phyloP scores from a whole-genome alignment of 176 grass and related monocot species.

The Paspalum notatum region DNA sequence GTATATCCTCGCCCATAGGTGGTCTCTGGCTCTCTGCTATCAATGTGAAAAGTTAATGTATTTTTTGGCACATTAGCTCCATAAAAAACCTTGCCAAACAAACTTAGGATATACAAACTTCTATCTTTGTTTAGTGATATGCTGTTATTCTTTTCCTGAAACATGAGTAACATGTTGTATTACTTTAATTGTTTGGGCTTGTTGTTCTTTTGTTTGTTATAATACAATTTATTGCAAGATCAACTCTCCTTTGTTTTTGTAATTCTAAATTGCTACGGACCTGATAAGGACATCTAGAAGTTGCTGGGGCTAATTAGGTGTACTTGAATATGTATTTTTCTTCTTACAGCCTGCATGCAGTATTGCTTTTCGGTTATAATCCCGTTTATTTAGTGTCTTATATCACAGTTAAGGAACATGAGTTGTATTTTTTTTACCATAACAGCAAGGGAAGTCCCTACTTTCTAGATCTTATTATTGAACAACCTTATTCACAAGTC shows the following conservation, averaged over 20 bases:
- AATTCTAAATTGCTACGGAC: conserved; percentile 9
- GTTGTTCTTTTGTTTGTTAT: background rate
- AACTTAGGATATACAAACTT: background rate
- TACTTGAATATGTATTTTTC: background rate
- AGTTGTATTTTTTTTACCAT: background rate
- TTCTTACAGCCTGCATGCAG: background rate
- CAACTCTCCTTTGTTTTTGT: background rate
- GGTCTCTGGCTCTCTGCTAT: conserved; percentile 1
- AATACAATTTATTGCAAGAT: conserved; percentile 9
- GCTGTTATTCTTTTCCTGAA: background rate
- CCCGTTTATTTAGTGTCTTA: conserved; percentile 13
- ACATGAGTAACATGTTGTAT: background rate
- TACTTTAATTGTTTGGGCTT: background rate
- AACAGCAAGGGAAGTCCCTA: background rate
- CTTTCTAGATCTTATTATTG: conserved; percentile 16
- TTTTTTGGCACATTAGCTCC: conserved; percentile 12
- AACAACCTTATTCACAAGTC: background rate
- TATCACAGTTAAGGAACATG: conserved; percentile 9
- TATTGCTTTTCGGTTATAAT: background rate
- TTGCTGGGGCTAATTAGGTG: background rate
- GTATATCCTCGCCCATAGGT: conserved; percentile 49
- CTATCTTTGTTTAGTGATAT: background rate
- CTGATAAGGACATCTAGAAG: conserved; percentile 1
- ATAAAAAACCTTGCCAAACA: background rate
- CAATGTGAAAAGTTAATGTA: background rate